A percentile compares a stretch with the other conserved stretches of the same genome.
Conservation (phyloP, 1,284 basidiomycete species). For the Anthracocystis setariae region DNA sequence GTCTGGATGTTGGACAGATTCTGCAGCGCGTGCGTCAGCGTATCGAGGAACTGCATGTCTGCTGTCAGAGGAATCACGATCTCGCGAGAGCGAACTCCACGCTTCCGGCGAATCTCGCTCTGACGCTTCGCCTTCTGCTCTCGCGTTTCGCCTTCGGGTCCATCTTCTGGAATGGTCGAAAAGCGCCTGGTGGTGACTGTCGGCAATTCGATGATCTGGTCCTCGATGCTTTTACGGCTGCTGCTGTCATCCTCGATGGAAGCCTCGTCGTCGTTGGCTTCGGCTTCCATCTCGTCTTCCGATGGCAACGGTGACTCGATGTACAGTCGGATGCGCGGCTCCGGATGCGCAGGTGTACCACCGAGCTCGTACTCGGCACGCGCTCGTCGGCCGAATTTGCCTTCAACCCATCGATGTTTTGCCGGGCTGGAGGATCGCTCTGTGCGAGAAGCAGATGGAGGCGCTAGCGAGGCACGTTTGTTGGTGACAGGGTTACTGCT, state of each 20-base stretch:
- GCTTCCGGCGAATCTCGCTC: conserved; percentile 37
- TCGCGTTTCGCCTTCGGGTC: conserved; percentile 42
- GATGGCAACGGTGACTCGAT: conserved; percentile 61
- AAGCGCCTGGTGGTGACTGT: conserved; percentile 20
- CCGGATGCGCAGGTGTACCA: conserved; percentile 66
- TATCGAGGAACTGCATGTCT: conserved; percentile 82
- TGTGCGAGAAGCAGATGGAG: conserved; percentile 7
- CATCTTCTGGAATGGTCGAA: conserved; percentile 45
- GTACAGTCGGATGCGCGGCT: conserved; percentile 67
- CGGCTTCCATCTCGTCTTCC: conserved; percentile 46
- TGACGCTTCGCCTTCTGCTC: conserved; percentile 45
- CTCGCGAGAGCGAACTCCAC: conserved; percentile 38
- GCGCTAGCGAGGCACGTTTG: conserved; percentile 9
- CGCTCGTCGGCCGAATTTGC: conserved; percentile 62
- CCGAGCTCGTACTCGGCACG: conserved; percentile 69
- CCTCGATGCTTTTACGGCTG: conserved; percentile 45
- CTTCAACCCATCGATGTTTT: conserved; percentile 58
- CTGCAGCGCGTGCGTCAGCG: conserved; percentile 78
- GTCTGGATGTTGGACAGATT: conserved; percentile 77
- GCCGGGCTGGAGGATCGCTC: conserved; percentile 31
- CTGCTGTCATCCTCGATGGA: conserved; percentile 26
- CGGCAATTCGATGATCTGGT: conserved; percentile 49
- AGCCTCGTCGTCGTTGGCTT: conserved; percentile 12
- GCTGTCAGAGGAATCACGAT: conserved; percentile 82
- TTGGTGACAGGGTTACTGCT: conserved; percentile 12